Evolutionary conservation across 108 stramenopile genomes (phyloP).

Genomic region (Licmophora abbreviata): DNA sequence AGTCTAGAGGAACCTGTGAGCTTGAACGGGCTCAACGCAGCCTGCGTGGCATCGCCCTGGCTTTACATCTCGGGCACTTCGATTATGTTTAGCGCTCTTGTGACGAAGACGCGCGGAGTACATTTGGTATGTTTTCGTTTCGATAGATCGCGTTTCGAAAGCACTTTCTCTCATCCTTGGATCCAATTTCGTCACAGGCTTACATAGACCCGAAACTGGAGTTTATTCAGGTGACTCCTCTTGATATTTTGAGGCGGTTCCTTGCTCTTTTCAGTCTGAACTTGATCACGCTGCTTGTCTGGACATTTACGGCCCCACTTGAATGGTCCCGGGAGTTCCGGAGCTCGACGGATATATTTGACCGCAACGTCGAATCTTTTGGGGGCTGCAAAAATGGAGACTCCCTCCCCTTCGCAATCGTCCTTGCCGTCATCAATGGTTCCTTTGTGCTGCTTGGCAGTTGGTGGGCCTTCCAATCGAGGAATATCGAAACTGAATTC

Average conservation of each 20-base stretch:
- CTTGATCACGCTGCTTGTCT: slow-evolving; percentile 23
- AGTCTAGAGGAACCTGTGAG: slow-evolving; percentile 42
- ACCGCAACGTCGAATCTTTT: slow-evolving; percentile 18
- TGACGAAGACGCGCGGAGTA: slow-evolving; percentile 41
- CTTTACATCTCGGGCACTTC: slow-evolving; percentile 31
- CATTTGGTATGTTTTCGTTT: slow-evolving; percentile 18
- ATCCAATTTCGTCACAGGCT: background rate
- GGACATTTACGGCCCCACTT: slow-evolving; percentile 42
- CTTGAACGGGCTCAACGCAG: slow-evolving; percentile 10
- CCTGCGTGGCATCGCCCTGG: slow-evolving; percentile 28
- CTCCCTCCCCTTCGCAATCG: slow-evolving; percentile 8
- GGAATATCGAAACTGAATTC: slow-evolving; percentile 33
- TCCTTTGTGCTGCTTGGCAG: slow-evolving; percentile 10
- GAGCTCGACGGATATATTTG: slow-evolving; percentile 16
- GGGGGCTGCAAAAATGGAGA: too few species aligned
- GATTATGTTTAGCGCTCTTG: slow-evolving; percentile 37
- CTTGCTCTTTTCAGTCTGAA: slow-evolving; percentile 24
- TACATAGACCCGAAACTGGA: slow-evolving; percentile 2
- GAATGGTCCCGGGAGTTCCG: slow-evolving; percentile 13
- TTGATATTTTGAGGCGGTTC: slow-evolving; percentile 45
- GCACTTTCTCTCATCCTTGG: slow-evolving; percentile 14
- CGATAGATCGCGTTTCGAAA: slow-evolving; percentile 3
- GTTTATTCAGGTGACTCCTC: slow-evolving; percentile 15
- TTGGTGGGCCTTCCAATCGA: slow-evolving; percentile 28
- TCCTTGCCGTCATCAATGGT: slow-evolving; percentile 8